A percentile compares a stretch with the other conserved stretches of the same genome.
These are phyloP conservation scores for Pleurostoma richardsiae DNA, from an alignment of 2,329 filamentous ascomycete genomes.

Conservation along the genomic window DNA sequence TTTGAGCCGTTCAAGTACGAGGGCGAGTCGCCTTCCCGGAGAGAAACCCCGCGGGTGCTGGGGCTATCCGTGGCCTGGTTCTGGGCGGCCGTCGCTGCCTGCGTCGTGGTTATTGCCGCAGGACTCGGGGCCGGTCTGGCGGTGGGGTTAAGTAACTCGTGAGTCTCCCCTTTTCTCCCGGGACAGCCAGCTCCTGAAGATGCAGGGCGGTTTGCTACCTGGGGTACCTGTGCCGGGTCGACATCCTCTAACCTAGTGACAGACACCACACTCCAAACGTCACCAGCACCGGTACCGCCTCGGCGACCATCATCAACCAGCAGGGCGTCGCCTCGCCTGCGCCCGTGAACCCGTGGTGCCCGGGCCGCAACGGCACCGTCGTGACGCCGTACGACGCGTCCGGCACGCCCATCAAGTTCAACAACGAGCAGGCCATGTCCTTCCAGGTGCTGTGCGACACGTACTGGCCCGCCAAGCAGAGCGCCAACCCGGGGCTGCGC, in stretches of 20 bases:
- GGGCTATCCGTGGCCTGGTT: not conserved
- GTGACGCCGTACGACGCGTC: conserved; percentile 11
- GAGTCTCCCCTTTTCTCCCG: not conserved
- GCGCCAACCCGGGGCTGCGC: conserved; percentile 7
- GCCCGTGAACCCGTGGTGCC: conserved; percentile 10
- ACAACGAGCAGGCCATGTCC: conserved; percentile 10
- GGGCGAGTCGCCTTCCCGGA: not conserved
- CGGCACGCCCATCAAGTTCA: conserved; percentile 9
- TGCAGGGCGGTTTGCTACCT: no score
- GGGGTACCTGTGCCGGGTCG: no score
- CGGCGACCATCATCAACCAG: conserved; percentile 1
- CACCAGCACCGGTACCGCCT: not conserved
- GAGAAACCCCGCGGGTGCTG: not conserved
- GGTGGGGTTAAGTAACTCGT: not conserved
- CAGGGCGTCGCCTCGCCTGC: conserved; percentile 9
- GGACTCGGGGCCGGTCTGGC: not conserved
- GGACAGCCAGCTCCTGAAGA: no score
- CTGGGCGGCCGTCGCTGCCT: not conserved
- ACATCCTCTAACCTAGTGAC: no score
- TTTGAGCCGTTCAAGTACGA: not conserved
- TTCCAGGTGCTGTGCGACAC: conserved; percentile 10
- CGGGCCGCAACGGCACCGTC: not conserved
- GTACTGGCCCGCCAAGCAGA: conserved; percentile 8
- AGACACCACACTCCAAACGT: not conserved
- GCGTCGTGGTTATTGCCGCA: not conserved